phyloP scores from a whole-genome alignment of 1,284 basidiomycete species.

The Ustilago hordei region DNA sequence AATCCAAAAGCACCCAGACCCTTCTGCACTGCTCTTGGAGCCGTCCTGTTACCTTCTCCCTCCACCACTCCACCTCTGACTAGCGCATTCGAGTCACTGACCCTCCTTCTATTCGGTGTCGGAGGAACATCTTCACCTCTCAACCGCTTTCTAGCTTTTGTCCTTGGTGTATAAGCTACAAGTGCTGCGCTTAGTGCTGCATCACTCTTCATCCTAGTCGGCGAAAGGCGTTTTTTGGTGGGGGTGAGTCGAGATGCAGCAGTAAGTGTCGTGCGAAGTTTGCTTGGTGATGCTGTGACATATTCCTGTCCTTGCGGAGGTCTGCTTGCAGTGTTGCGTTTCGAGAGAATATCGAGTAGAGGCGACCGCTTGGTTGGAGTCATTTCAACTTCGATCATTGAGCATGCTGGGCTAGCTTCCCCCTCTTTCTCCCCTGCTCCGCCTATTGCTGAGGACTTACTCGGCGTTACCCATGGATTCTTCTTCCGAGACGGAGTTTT shows the following conservation, averaged over 20 bases:
- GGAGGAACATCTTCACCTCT: slow-evolving; percentile 61
- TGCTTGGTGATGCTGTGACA: slow-evolving; percentile 30
- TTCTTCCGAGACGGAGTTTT: slow-evolving; percentile 2
- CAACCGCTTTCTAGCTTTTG: slow-evolving; percentile 61
- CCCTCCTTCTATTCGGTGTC: slow-evolving; percentile 27
- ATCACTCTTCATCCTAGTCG: slow-evolving; percentile 1
- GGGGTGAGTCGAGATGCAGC: slow-evolving; percentile 19
- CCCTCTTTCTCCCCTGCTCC: background rate
- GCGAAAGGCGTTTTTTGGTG: slow-evolving; percentile 5
- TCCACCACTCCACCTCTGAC: slow-evolving; percentile 3
- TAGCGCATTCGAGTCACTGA: background rate
- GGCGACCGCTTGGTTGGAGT: slow-evolving; percentile 39
- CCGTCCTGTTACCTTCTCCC: slow-evolving; percentile 7
- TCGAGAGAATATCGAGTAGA: slow-evolving; percentile 7
- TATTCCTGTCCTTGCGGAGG: slow-evolving; percentile 11
- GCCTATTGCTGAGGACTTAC: background rate
- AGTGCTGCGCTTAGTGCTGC: slow-evolving; percentile 27
- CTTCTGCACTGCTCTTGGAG: slow-evolving; percentile 18
- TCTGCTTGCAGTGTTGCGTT: slow-evolving; percentile 19
- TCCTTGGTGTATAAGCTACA: slow-evolving; percentile 56
- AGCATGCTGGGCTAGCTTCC: slow-evolving; percentile 27
- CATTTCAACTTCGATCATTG: slow-evolving; percentile 45
- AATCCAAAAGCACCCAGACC: slow-evolving; percentile 33
- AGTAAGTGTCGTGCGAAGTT: slow-evolving; percentile 27
- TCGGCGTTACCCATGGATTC: background rate